Conservation (phyloP, 2,329 filamentous ascomycete species). For the Magnaporthales sp. region DNA sequence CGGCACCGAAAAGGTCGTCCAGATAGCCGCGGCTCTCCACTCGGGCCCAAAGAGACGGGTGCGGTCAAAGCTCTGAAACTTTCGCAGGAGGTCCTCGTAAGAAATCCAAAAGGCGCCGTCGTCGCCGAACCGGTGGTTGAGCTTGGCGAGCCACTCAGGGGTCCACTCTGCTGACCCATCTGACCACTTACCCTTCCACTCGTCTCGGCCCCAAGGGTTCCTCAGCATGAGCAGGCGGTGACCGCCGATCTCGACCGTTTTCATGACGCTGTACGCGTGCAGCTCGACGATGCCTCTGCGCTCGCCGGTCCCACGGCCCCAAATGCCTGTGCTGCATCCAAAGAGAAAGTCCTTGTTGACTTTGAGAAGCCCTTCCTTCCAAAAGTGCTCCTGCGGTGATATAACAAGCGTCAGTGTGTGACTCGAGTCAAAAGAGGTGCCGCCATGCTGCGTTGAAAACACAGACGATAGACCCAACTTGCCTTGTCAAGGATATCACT, state of each 20-base stretch:
- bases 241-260: slow-evolving; percentile 39
- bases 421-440: not conserved
- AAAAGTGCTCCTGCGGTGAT: slow-evolving; percentile 54
- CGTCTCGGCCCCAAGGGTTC: slow-evolving; percentile 54
- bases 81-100: slow-evolving; percentile 52
- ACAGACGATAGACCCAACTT: not conserved
- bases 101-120: slow-evolving; percentile 58
- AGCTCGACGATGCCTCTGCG: slow-evolving; percentile 49
- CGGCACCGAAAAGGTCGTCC: slow-evolving; percentile 53
- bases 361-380: slow-evolving; percentile 70
- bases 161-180: slow-evolving; percentile 57
- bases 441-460: not conserved
- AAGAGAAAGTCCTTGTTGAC: slow-evolving; percentile 76
- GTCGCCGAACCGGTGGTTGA: slow-evolving; percentile 50
- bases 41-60: slow-evolving; percentile 52
- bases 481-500: slow-evolving; percentile 63
- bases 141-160: slow-evolving; percentile 45
- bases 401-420: not conserved
- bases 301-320: slow-evolving; percentile 53
- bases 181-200: slow-evolving; percentile 52
- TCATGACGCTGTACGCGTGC: slow-evolving; percentile 54
- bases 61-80: slow-evolving; percentile 52
- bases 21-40: slow-evolving; percentile 50
- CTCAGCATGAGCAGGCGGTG: slow-evolving; percentile 40
- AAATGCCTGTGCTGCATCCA: slow-evolving; percentile 57